phyloP scores from a whole-genome alignment of 768 basidiomycete genomes.

The Boletus speciosus region DNA sequence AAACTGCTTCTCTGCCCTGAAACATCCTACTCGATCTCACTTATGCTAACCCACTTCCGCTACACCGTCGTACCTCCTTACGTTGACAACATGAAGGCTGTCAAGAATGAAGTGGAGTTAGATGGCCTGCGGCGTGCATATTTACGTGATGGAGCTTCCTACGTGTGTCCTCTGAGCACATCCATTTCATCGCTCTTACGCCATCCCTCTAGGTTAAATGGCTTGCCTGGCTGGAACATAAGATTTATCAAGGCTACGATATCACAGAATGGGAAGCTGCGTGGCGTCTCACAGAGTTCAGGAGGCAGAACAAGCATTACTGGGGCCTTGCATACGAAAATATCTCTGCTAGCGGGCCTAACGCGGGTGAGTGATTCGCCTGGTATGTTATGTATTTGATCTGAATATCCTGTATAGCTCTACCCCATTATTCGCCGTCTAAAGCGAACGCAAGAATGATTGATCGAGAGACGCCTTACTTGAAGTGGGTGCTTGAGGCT shows the following conservation, averaged over 20 bases:
- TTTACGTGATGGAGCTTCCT: slow-evolving; percentile 84
- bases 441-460: slow-evolving; percentile 69
- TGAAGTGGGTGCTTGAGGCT: slow-evolving; percentile 59
- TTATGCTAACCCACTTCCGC: slow-evolving; percentile 80
- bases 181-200: slow-evolving; percentile 9
- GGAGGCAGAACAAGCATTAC: slow-evolving; percentile 67
- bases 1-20: slow-evolving; percentile 73
- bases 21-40: slow-evolving; percentile 78
- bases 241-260: slow-evolving; percentile 69
- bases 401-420: slow-evolving; percentile 41
- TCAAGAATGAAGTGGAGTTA: slow-evolving; percentile 88
- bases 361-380: slow-evolving; percentile 54
- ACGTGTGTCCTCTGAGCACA: slow-evolving; percentile 44
- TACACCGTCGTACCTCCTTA: slow-evolving; percentile 70
- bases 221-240: slow-evolving; percentile 88
- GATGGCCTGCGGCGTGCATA: slow-evolving; percentile 83
- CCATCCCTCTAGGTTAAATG: slow-evolving; percentile 53
- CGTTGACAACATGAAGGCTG: slow-evolving; percentile 73
- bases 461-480: slow-evolving; percentile 75
- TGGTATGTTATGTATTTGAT: neutral
- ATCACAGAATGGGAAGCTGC: slow-evolving; percentile 93
- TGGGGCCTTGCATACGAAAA: slow-evolving; percentile 87
- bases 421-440: slow-evolving; percentile 89
- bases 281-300: slow-evolving; percentile 74
- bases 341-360: slow-evolving; percentile 85